Conservation (phyloP, 2,329 filamentous ascomycete species). For the Phyllosticta citriasiana region DNA sequence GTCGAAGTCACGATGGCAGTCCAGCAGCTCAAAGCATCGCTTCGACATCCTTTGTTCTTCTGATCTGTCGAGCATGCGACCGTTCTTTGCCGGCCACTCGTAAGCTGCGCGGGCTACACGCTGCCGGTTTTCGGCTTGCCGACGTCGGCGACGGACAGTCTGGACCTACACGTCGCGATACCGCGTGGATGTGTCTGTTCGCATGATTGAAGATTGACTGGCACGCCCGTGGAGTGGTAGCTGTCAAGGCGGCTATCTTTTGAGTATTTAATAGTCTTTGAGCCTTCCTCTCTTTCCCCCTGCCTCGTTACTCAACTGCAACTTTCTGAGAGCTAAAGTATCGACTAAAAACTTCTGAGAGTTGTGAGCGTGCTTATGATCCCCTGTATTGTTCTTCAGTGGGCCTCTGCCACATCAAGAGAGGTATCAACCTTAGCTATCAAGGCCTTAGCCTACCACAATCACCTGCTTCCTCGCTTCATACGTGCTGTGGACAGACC, state of each 20-base stretch:
- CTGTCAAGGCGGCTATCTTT: neutral
- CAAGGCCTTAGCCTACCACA: neutral
- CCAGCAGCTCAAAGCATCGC: neutral
- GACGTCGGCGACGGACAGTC: neutral
- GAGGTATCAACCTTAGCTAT: neutral
- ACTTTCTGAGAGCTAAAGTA: neutral
- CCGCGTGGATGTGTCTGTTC: neutral
- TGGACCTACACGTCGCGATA: neutral
- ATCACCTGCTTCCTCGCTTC: neutral
- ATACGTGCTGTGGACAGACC: neutral
- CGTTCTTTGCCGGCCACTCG: neutral
- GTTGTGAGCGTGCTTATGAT: neutral
- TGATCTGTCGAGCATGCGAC: neutral
- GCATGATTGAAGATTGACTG: neutral
- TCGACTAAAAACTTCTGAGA: neutral
- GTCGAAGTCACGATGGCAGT: neutral
- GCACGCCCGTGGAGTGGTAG: neutral
- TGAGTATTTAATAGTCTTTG: neutral
- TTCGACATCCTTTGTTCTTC: neutral
- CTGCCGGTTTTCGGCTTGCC: neutral
- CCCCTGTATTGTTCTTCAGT: neutral
- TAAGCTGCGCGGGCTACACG: neutral
- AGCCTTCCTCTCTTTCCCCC: neutral
- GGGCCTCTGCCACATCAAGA: neutral
- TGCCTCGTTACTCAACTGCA: neutral